Conservation (phyloP, 805 yeast genomes). For the Teunomyces kruisii region DNA sequence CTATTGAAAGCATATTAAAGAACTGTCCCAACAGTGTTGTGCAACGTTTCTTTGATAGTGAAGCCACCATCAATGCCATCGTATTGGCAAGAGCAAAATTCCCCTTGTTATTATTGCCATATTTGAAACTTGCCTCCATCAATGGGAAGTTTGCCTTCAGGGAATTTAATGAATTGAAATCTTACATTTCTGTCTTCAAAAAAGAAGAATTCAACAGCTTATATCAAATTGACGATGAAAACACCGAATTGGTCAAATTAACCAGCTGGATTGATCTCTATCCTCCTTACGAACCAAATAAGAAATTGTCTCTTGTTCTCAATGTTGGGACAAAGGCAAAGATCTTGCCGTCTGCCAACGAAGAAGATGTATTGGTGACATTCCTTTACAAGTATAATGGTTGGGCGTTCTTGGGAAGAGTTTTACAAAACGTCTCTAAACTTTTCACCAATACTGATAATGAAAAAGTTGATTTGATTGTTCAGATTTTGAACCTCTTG, state of each 20-base stretch:
- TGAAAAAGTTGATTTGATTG: conserved; percentile 40
- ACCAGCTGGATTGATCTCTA: conserved; percentile 48
- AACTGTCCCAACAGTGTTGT: conserved; percentile 46
- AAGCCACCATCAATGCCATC: conserved; percentile 43
- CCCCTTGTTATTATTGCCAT: conserved; percentile 64
- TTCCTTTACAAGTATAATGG: conserved; percentile 79
- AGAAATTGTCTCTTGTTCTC: conserved; percentile 45
- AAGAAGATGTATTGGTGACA: conserved; percentile 47
- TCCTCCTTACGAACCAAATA: conserved; percentile 56
- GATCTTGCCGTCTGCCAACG: conserved; percentile 50
- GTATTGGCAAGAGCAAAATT: conserved; percentile 68
- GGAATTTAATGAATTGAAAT: conserved; percentile 55
- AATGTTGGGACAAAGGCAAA: conserved; percentile 65
- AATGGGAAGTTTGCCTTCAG: conserved; percentile 67
- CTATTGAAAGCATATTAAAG: conserved; percentile 42
- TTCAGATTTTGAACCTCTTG: conserved; percentile 52
- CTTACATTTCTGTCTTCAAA: conserved; percentile 56
- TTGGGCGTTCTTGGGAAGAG: conserved; percentile 82
- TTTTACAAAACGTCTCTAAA: conserved; percentile 61
- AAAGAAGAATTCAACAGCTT: conserved; percentile 37
- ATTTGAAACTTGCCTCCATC: conserved; percentile 57
- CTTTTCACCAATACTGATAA: conserved; percentile 34
- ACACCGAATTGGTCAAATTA: conserved; percentile 52
- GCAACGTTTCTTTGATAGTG: conserved; percentile 45
- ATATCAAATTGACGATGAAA: conserved; percentile 50